Evolutionary conservation across 78 protist genomes (phyloP).

Genomic region (Speleostelium caveatum): DNA sequence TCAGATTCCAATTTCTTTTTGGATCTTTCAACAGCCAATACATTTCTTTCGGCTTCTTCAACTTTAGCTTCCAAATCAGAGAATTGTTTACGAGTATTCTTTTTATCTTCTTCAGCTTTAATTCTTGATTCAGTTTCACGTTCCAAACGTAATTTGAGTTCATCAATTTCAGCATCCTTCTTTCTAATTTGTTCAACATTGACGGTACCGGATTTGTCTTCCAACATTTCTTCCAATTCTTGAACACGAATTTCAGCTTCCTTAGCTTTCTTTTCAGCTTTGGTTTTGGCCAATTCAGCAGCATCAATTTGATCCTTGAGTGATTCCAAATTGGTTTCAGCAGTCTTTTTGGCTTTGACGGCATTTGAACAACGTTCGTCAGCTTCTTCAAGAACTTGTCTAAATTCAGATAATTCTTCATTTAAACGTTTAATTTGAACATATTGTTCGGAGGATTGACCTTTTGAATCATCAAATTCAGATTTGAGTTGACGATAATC

Average conservation of each 20-base stretch:
- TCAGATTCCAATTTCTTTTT: conserved; percentile 72
- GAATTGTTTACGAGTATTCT: conserved; percentile 75
- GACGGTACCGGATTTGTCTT: conserved; percentile 79
- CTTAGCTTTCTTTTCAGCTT: conserved; percentile 74
- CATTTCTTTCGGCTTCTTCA: conserved; percentile 65
- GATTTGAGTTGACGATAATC: conserved; percentile 41
- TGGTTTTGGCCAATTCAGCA: conserved; percentile 68
- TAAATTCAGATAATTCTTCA: conserved; percentile 75
- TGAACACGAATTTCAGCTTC: conserved; percentile 80
- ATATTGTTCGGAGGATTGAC: conserved; percentile 54
- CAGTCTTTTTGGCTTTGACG: conserved; percentile 68
- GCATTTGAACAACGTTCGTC: conserved; percentile 44
- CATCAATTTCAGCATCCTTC: conserved; percentile 78
- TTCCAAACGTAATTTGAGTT: conserved; percentile 59
- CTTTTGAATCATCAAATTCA: conserved; percentile 49
- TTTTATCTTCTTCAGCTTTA: conserved; percentile 79
- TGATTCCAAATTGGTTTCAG: conserved; percentile 58
- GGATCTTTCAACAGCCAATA: conserved; percentile 6
- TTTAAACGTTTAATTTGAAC: conserved; percentile 79
- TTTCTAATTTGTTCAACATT: conserved; percentile 56
- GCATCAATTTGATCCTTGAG: conserved; percentile 70
- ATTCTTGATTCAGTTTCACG: conserved; percentile 64
- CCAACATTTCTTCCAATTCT: conserved; percentile 72
- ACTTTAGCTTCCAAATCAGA: conserved; percentile 72
- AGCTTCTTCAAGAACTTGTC: conserved; percentile 70